These are phyloP conservation scores for Ophiognomonia clavigignenti-juglandacearum DNA, from an alignment of 2,329 filamentous ascomycete species.

Conservation along the genomic window DNA sequence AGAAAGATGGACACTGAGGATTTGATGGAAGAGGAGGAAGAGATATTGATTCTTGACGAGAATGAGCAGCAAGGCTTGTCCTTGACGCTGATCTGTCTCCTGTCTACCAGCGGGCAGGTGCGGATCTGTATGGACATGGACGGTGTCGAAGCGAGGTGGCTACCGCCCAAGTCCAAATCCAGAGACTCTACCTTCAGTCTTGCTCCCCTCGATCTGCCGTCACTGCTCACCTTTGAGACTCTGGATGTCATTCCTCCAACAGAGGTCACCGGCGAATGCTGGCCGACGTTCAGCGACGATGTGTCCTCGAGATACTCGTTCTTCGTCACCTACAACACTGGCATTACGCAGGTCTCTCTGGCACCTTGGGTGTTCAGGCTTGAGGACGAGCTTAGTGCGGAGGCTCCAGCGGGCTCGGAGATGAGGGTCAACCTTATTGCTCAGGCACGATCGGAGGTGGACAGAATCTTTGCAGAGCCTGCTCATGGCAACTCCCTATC, in stretches of 20 bases:
- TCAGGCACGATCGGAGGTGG: slow-evolving; percentile 50
- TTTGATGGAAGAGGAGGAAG: slow-evolving; percentile 59
- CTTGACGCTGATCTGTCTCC: slow-evolving; percentile 52
- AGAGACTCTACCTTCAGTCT: slow-evolving; percentile 34
- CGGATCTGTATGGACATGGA: slow-evolving; percentile 58
- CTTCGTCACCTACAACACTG: slow-evolving; percentile 56
- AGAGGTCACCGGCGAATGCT: slow-evolving; percentile 52
- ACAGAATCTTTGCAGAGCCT: slow-evolving; percentile 52
- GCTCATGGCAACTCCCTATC: slow-evolving; percentile 46
- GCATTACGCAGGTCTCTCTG: slow-evolving; percentile 56
- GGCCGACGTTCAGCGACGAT: slow-evolving; percentile 60
- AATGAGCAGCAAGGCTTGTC: slow-evolving; percentile 56
- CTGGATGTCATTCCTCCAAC: slow-evolving; percentile 53
- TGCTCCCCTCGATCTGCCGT: slow-evolving; percentile 36
- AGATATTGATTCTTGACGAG: slow-evolving; percentile 53
- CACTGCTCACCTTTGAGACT: slow-evolving; percentile 57
- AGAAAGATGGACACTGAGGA: slow-evolving; percentile 56
- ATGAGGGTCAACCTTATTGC: slow-evolving; percentile 58
- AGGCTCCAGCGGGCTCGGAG: slow-evolving; percentile 53
- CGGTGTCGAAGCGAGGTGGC: slow-evolving; percentile 62
- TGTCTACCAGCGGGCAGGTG: slow-evolving; percentile 57
- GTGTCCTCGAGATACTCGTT: slow-evolving; percentile 59
- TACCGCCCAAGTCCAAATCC: slow-evolving; percentile 51
- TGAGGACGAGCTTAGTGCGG: slow-evolving; percentile 54
- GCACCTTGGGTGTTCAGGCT: slow-evolving; percentile 60